Base-by-base conservation (phyloP, 129 eudicot species). In the Centrapalus pauciflorus region DNA sequence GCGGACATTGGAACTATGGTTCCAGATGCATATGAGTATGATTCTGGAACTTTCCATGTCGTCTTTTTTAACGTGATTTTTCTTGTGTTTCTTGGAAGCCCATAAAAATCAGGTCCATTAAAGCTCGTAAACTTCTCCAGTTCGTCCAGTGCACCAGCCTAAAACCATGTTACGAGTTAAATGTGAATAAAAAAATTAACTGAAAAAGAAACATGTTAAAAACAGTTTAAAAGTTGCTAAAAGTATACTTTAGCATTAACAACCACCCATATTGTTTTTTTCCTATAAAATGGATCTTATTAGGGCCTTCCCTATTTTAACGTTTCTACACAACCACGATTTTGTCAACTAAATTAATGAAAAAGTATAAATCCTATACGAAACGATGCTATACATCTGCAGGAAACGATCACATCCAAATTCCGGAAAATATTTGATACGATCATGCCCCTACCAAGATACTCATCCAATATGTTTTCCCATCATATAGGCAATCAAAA, bases 121-220 rank as follows among this genome's bases (percentile, higher is more conserved):
- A 94, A 89, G 83, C 99, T 94, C 5, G 97, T 84, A 55, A 94
- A 94, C 2, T 93, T 97, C 72, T 94, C 99, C 54, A 94, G 71
- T 86, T 94, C 89, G 86, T 94, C 99, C 7, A 94, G 71, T 54
- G 95, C 99, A 69, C 90, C 90, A 7, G 87, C 99, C 99, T 94
- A 76, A n/a, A 33, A 34, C 30, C 68, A 35, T 38, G 13, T 20
- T 64, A 28, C 0, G 0, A 26, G 12, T 26, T n/a, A n/a, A n/a
- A n/a, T n/a, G n/a, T 4, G 25, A 11, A 14, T 46, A 46, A 46
- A 46, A 46, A 3, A 4, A 16, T 48, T 14, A 48, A 14, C 16
- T 12, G 28, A 23, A 55, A 17, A 48, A 4, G 58, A n/a, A n/a
- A n/a, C n/a, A n/a, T n/a, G n/a, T n/a, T n/a, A n/a, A n/a, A n/a